Evolutionary conservation across 78 protist species (phyloP).

Genomic region (Dictyostelium firmibasis): DNA sequence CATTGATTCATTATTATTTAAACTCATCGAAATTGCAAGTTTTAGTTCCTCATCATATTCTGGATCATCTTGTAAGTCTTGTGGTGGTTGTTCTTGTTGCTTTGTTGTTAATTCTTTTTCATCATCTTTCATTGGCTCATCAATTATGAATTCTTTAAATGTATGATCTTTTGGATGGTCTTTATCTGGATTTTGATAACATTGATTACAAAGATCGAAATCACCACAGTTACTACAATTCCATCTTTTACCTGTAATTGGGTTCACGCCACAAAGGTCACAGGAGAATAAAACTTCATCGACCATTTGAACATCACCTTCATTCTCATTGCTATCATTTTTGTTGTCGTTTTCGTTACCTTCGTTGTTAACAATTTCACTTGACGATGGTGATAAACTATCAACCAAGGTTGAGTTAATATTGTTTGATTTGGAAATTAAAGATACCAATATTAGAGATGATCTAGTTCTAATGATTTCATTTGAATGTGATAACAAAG

Average conservation of each 20-base stretch:
- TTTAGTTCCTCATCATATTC: constrained; percentile 44
- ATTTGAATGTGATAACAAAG: not conserved
- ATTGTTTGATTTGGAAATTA: not conserved
- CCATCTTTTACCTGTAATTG: constrained; percentile 45
- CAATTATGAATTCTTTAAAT: constrained; percentile 25
- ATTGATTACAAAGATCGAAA: constrained; percentile 70
- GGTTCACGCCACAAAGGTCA: constrained; percentile 17
- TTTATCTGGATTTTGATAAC: constrained; percentile 12
- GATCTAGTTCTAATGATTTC: constrained; percentile 11
- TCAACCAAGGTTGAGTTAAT: not conserved
- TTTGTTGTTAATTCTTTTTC: not conserved
- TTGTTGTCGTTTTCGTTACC: too few relatives aligned
- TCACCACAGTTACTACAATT: constrained; percentile 68
- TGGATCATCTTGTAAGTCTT: not conserved
- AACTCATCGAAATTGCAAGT: constrained; percentile 57
- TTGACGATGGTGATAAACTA: not conserved
- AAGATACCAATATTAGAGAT: not conserved
- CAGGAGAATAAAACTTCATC: constrained; percentile 61
- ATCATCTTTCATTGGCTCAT: constrained; percentile 45
- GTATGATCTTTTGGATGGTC: constrained; percentile 39
- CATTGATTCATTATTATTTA: not conserved
- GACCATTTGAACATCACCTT: constrained; percentile 4
- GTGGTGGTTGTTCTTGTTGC: not conserved
- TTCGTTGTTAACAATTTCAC: not conserved
- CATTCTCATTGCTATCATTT: not conserved